phyloP scores from a whole-genome alignment of 106 monocot species.

The Apostasia ramifera region DNA sequence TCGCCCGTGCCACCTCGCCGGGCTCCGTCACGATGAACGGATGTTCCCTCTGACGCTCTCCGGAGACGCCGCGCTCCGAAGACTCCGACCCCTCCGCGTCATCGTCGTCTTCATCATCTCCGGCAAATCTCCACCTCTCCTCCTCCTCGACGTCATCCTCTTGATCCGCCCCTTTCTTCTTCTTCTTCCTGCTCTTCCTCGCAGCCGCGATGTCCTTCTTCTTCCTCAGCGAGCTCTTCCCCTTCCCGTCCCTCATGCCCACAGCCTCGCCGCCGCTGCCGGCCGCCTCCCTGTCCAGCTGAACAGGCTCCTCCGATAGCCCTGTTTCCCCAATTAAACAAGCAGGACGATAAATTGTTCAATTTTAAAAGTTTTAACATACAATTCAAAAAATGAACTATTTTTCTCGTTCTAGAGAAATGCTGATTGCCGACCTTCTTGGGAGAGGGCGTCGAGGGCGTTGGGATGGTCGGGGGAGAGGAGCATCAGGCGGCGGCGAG shows the following conservation, averaged over 20 bases:
- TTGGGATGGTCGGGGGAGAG: slow-evolving; percentile 16
- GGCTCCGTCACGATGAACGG: slow-evolving; percentile 98
- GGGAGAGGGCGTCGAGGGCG: slow-evolving; percentile 62
- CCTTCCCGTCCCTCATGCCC: slow-evolving; percentile 6
- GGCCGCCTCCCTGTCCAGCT: slow-evolving; percentile 43
- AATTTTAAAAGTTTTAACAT: too few species aligned
- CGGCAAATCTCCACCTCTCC: slow-evolving; percentile 11
- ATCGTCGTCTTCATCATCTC: slow-evolving; percentile 15
- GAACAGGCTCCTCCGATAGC: slow-evolving; percentile 75
- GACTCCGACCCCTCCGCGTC: slow-evolving; percentile 24
- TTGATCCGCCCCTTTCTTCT: slow-evolving; percentile 3
- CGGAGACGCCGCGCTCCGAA: slow-evolving; percentile 17
- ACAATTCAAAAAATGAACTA: not conserved
- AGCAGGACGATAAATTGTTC: not conserved
- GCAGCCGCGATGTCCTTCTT: slow-evolving; percentile 5
- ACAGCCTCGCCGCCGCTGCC: slow-evolving; percentile 58
- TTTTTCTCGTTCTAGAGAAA: not conserved
- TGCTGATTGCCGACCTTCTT: slow-evolving; percentile 31
- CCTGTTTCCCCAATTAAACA: slow-evolving; percentile 18
- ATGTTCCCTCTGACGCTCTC: slow-evolving; percentile 85
- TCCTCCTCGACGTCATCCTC: not conserved
- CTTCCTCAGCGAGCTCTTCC: slow-evolving; percentile 11
- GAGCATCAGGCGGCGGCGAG: slow-evolving; percentile 13
- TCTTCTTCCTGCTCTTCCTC: slow-evolving; percentile 23
- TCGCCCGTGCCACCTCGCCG: slow-evolving; percentile 91